phyloP scores from a whole-genome alignment of 805 yeast genomes.

The Clavispora fructus region DNA sequence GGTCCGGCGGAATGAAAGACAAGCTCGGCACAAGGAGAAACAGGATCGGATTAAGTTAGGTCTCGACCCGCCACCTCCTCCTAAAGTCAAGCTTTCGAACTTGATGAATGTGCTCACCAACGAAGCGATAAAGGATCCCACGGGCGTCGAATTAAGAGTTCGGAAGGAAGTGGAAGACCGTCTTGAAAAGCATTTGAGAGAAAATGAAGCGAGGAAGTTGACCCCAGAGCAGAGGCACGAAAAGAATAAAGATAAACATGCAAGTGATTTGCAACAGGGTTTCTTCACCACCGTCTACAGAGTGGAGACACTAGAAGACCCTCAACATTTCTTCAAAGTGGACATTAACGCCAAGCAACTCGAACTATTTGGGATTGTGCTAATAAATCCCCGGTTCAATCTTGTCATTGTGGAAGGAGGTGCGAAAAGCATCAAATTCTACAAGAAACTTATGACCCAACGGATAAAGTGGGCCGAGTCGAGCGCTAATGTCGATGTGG shows the following conservation, averaged over 20 bases:
- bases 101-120: slow-evolving; percentile 82
- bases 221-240: slow-evolving; percentile 52
- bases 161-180: slow-evolving; percentile 64
- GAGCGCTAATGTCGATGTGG: slow-evolving; percentile 25
- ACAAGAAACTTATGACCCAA: slow-evolving; percentile 51
- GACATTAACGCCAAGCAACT: slow-evolving; percentile 77
- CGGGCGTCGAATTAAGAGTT: slow-evolving; percentile 73
- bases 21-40: slow-evolving; percentile 55
- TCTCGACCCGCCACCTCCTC: slow-evolving; percentile 79
- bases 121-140: slow-evolving; percentile 85
- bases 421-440: slow-evolving; percentile 53
- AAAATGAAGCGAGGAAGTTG: slow-evolving; percentile 59
- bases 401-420: slow-evolving; percentile 76
- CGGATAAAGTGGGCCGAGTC: slow-evolving; percentile 68
- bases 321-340: slow-evolving; percentile 66
- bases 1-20: slow-evolving; percentile 64
- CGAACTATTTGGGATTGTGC: slow-evolving; percentile 57
- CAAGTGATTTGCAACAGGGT: slow-evolving; percentile 49
- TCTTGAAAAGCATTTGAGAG: slow-evolving; percentile 48
- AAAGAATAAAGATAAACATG: slow-evolving; percentile 43
- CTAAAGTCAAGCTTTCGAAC: slow-evolving; percentile 80
- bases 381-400: slow-evolving; percentile 42
- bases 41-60: slow-evolving; percentile 81
- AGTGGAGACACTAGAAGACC: slow-evolving; percentile 50
- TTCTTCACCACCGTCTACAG: slow-evolving; percentile 53